Evolutionary conservation across 805 yeast genomes (phyloP), one percentile per base, ranked within the genome.

Genomic region (Grigorovia transvaalensis): DNA sequence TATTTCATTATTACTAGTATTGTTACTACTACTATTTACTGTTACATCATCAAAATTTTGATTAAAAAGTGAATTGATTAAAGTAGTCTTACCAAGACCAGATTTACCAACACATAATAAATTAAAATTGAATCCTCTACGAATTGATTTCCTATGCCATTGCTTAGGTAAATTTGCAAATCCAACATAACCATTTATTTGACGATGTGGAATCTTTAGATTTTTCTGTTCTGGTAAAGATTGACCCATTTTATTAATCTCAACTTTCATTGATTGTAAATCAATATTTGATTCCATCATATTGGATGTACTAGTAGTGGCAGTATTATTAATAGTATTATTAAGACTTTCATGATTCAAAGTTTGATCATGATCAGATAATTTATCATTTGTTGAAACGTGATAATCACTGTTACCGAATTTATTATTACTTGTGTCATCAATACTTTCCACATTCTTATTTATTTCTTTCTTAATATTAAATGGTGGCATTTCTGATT

Each of bases 141-240:
- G 84, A 55, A 88, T 80, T 1, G 96, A 84, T 70, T 86, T 88
- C 71, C 96, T 82, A 73, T 93, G 98, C 96, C 97, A 93, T 74
- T 93, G 99, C 66, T 90, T 93, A 53, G 99, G 99, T 64, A 93
- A 77, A 71, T 90, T 93, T 59, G 97, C 96, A 72, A 93, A 93
- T 6, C 99, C 99, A 52, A 93, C 99, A 66, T 85, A 90, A 3
- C 95, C 91, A 59, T 84, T 86, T 60, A 91, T 80, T 66, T 88
- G 88, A 61, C 95, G 83, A 60, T 84, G 82, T 62, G 88, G 79
- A 55, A 88, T 74, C 60, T 84, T 84, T 55, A 74, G 60, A 48
- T 72, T 74, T 20, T 73, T 71, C 50, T 67, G 71, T 45, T 68
- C 61, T 15, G 71, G 71, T 42, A 68, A 45, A 7, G 57, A 56